These are phyloP conservation scores for Cucumis cinereus DNA, from an alignment of 306 rosid species.

Conservation along the genomic window DNA sequence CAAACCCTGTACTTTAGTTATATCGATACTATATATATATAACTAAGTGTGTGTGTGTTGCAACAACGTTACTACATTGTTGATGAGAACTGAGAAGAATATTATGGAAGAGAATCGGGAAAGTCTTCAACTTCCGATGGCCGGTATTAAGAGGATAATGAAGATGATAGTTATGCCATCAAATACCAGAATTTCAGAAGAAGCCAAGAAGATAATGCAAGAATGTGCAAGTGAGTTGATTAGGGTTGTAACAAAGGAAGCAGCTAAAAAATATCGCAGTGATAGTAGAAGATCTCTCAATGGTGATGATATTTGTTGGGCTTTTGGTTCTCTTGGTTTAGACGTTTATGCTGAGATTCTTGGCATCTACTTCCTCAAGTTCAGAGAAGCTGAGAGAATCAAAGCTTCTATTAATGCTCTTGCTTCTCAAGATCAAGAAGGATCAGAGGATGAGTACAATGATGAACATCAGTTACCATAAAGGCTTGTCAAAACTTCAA, in stretches of 20 bases:
- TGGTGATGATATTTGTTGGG: slow-evolving; percentile 85
- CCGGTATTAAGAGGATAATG: slow-evolving; percentile 82
- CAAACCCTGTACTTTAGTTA: no score
- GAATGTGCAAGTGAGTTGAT: slow-evolving; percentile 58
- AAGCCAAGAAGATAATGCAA: background rate
- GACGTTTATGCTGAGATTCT: slow-evolving; percentile 77
- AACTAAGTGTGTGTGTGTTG: no score
- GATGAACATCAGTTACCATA: no score
- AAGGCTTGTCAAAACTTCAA: no score
- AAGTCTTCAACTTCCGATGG: slow-evolving; percentile 45
- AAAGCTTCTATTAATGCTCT: background rate
- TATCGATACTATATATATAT: no score
- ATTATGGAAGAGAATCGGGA: no score
- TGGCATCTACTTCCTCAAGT: slow-evolving; percentile 42
- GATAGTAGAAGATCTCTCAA: slow-evolving; percentile 86
- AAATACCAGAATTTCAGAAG: slow-evolving; percentile 45
- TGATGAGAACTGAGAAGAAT: no score
- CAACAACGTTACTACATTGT: no score
- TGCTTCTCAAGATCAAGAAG: no score
- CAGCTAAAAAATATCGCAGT: slow-evolving; percentile 61
- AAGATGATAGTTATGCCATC: slow-evolving; percentile 60
- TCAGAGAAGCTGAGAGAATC: background rate
- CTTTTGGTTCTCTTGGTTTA: slow-evolving; percentile 75
- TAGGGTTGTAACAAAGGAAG: slow-evolving; percentile 80
- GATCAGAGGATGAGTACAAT: no score